These are phyloP conservation scores for Francoa sonchifolia DNA, from an alignment of 441 rosid species.

Conservation along the genomic window DNA sequence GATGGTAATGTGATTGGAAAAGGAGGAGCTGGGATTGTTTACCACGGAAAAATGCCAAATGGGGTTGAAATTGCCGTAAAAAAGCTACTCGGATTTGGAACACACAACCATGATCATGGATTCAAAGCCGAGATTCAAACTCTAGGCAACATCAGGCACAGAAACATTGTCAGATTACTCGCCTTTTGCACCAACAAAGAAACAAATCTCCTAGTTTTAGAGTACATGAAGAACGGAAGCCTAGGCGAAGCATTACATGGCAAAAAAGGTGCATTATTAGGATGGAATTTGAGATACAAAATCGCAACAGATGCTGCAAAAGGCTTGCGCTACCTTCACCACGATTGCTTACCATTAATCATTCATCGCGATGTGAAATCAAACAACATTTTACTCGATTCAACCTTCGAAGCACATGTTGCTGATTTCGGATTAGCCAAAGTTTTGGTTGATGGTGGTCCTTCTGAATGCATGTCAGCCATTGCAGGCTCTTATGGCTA, in stretches of 20 bases:
- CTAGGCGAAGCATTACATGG: conserved; percentile 36
- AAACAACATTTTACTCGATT: conserved; percentile 32
- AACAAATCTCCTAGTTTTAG: conserved; percentile 35
- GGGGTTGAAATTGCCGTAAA: conserved; percentile 39
- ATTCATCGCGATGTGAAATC: conserved; percentile 47
- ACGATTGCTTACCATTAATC: conserved; percentile 40
- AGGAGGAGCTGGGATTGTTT: conserved; percentile 48
- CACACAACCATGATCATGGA: conserved; percentile 37
- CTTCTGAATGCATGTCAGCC: conserved; percentile 39
- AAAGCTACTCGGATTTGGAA: conserved; percentile 33
- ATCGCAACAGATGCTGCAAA: conserved; percentile 39
- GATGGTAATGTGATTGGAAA: conserved; percentile 42
- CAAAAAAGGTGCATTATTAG: conserved; percentile 29
- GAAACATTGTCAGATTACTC: conserved; percentile 37
- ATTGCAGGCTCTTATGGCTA: conserved; percentile 44
- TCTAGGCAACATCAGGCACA: conserved; percentile 39
- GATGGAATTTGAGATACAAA: conserved; percentile 38
- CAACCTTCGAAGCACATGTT: conserved; percentile 37
- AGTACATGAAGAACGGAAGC: conserved; percentile 48
- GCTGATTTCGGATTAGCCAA: conserved; percentile 42
- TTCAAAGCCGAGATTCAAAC: conserved; percentile 43
- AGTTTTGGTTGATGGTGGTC: conserved; percentile 30
- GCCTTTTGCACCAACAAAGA: conserved; percentile 41
- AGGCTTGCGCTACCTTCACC: conserved; percentile 45
- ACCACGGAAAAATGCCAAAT: conserved; percentile 40